Evolutionary conservation across 768 basidiomycete genomes (phyloP).

Genomic region (Suillus occidentalis): DNA sequence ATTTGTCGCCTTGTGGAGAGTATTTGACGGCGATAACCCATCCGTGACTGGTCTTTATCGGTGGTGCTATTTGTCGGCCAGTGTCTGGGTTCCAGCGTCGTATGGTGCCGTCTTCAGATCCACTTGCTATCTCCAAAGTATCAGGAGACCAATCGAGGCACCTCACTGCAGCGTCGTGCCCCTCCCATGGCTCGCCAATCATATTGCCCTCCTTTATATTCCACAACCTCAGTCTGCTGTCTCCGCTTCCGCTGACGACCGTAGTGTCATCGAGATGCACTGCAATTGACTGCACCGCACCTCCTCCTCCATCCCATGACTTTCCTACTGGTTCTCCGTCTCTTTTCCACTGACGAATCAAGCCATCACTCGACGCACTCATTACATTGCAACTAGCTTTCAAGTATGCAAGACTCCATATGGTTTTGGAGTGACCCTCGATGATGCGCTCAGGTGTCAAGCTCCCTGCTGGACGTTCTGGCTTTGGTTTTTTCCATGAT

Average conservation of each 20-base stretch:
- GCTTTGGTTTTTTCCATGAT: background rate
- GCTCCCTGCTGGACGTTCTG: background rate
- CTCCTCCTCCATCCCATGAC: too few relatives aligned
- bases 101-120: slow-evolving; percentile 1
- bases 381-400: background rate
- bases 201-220: background rate
- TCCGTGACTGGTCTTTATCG: background rate
- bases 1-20: background rate
- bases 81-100: slow-evolving; percentile 14
- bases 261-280: too few relatives aligned
- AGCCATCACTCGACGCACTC: background rate
- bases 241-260: background rate
- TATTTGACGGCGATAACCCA: background rate
- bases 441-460: background rate
- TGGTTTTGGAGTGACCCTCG: background rate
- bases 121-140: slow-evolving; percentile 14
- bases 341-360: background rate
- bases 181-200: background rate
- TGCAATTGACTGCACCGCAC: too few relatives aligned
- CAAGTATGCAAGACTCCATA: background rate
- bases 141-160: slow-evolving; percentile 15
- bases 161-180: background rate
- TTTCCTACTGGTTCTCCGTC: background rate
- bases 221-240: background rate
- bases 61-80: background rate